A percentile compares a stretch with the other conserved stretches of the same genome.
Evolutionary conservation across 139 green algal genomes (phyloP).

Genomic region (Spirogloea muscicola): DNA sequence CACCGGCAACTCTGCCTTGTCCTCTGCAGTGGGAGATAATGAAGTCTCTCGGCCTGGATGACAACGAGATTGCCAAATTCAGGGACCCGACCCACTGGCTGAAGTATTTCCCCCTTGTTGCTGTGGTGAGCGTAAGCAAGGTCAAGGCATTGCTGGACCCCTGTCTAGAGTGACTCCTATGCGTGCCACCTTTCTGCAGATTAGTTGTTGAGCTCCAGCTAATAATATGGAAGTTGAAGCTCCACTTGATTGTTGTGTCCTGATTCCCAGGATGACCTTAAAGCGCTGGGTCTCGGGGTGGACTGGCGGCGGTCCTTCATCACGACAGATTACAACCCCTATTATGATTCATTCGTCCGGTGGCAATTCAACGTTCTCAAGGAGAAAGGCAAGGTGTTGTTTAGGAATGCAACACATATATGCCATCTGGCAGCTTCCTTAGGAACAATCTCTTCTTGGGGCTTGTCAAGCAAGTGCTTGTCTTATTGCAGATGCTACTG

Average conservation of each 20-base stretch:
- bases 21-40: constrained; percentile 98
- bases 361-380: constrained; percentile 93
- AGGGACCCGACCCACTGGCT: constrained; percentile 84
- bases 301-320: constrained; percentile 98
- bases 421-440: too few relatives aligned
- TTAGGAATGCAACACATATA: not conserved
- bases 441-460: too few relatives aligned
- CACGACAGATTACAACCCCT: constrained; percentile 96
- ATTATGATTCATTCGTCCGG: constrained; percentile 94
- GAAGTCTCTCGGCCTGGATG: constrained; percentile 72
- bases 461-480: too few relatives aligned
- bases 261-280: constrained; percentile 75
- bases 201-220: too few relatives aligned
- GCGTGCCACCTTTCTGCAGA: too few relatives aligned
- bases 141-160: not conserved
- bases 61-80: constrained; percentile 83
- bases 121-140: constrained; percentile 44
- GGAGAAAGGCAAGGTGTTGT: constrained; percentile 69
- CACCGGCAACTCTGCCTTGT: too few relatives aligned
- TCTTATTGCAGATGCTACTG: not conserved
- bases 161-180: too few relatives aligned
- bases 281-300: constrained; percentile 88
- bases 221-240: too few relatives aligned
- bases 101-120: constrained; percentile 87
- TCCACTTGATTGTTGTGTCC: too few relatives aligned